Evolutionary conservation across 2,329 filamentous ascomycete species (phyloP), one percentile per base, ranked within the genome.

Genomic region (Phialophora tarda): DNA sequence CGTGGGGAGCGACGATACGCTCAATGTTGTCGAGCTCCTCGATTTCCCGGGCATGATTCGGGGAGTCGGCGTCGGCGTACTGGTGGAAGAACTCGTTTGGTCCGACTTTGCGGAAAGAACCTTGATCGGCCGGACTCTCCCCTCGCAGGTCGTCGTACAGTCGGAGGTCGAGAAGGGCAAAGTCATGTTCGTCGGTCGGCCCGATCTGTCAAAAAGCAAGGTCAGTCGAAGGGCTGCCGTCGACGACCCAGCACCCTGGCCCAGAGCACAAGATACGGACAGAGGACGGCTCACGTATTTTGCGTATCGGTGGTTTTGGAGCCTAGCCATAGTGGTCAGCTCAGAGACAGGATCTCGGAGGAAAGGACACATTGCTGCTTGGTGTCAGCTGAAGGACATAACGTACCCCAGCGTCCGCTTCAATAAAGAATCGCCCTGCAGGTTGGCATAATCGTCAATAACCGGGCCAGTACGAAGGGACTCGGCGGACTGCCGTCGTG

Each of bases 1-100:
- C 92, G 76, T 95, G 86, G 3, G 91, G 90, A 24, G 87, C 85
- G 38, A 96, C 89, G 48, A 92, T 83, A 62, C 85, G 85, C 79
- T 96, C 91, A 73, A 96, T 73, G 48, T 68, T 68, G 62, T 73
- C 71, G 34, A 73, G 65, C 54, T 72, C 70, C 32, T 73, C 63
- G 58, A 74, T 53, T 63, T 74, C 69, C 63, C 70, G 60, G 63
- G 71, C 55, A 51, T 73, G 62, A 26, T 65, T 70, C 14, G 70
- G 71, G 5, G 71, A 70, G 38, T 73, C 71, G 21, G 67, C 48
- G 54, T 73, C 71, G 48, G 66, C 69, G 58, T 71, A 72, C 48
- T 73, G 71, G 44, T 71, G 71, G 54, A 73, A 73, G 66, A 72
- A 72, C 28, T 72, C 71, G 24, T 65, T 67, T 11, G 66, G 68